A percentile compares a stretch with the other conserved stretches of the same genome.
These are phyloP conservation scores for Didymella pinodella DNA, from an alignment of 2,329 filamentous ascomycete species.

Conservation along the genomic window DNA sequence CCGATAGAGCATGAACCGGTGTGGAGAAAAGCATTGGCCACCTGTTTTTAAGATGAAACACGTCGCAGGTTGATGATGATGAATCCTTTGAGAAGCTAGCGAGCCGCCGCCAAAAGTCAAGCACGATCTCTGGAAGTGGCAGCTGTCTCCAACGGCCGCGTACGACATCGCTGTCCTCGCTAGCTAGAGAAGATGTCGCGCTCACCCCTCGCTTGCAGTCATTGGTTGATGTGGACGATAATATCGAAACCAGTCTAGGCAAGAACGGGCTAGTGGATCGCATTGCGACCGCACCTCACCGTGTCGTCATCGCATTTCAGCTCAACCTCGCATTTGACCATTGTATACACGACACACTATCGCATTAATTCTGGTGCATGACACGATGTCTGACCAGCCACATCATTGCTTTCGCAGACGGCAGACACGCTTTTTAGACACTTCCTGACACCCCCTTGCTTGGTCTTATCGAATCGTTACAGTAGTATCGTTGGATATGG, in stretches of 20 bases:
- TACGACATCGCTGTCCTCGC: conserved; percentile 10
- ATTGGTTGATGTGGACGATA: conserved; percentile 7
- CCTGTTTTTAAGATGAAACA: conserved; percentile 20
- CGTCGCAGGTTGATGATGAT: conserved; percentile 19
- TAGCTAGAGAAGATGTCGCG: conserved; percentile 13
- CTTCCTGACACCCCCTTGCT: conserved; percentile 42
- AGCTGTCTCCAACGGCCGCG: conserved; percentile 13
- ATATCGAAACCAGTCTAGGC: conserved; percentile 19
- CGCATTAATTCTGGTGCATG: conserved; percentile 11
- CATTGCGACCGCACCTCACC: conserved; percentile 18
- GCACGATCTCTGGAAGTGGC: conserved; percentile 17
- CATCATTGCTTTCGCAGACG: conserved; percentile 25
- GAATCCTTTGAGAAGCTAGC: conserved; percentile 16
- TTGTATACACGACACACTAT: conserved; percentile 5
- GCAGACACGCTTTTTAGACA: conserved; percentile 35
- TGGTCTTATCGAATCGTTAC: conserved; percentile 34
- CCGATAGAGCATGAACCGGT: conserved; percentile 19
- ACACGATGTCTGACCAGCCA: conserved; percentile 32
- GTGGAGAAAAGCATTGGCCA: conserved; percentile 13
- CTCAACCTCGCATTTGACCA: conserved; percentile 1
- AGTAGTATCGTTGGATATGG: conserved; percentile 30
- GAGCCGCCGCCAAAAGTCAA: conserved; percentile 12
- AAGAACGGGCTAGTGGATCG: conserved; percentile 5
- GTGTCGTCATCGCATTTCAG: conserved; percentile 27
- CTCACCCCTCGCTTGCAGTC: conserved; percentile 14